Evolutionary conservation across 345 rosid species (phyloP).

Genomic region (Lagerstroemia speciosa): DNA sequence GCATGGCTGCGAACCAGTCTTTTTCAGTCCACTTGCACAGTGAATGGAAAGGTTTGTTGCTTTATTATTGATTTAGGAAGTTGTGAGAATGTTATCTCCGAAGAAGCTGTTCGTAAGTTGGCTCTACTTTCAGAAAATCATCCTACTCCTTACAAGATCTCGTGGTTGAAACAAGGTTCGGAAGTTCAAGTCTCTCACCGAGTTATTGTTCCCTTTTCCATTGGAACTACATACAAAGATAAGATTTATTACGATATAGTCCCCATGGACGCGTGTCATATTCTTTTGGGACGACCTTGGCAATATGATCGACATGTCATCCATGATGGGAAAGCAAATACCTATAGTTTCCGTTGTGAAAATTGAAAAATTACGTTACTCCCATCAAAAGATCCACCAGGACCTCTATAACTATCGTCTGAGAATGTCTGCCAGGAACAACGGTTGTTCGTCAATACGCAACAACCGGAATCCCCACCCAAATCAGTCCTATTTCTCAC

Average conservation of each 20-base stretch:
- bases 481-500: too few relatives aligned
- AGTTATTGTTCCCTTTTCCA: neutral
- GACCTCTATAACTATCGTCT: too few relatives aligned
- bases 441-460: too few relatives aligned
- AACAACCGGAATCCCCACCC: too few relatives aligned
- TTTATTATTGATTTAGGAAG: constrained; percentile 7
- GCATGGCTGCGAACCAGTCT: too few relatives aligned
- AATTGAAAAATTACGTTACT: neutral
- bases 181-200: neutral
- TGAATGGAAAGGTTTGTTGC: neutral
- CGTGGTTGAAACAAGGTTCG: constrained; percentile 7
- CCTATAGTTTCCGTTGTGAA: too few relatives aligned
- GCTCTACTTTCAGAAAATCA: neutral
- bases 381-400: too few relatives aligned
- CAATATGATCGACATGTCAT: too few relatives aligned
- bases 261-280: too few relatives aligned
- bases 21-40: constrained; percentile 1
- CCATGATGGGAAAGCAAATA: too few relatives aligned
- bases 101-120: constrained; percentile 4
- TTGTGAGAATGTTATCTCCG: constrained; percentile 6
- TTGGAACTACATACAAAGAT: neutral
- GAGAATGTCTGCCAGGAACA: too few relatives aligned
- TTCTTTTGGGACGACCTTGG: too few relatives aligned
- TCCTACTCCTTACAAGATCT: constrained; percentile 7
- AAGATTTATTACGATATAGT: neutral